Conservation (phyloP, 2,329 filamentous ascomycete genomes). For the Graphilbum ipis-grandicollis region DNA sequence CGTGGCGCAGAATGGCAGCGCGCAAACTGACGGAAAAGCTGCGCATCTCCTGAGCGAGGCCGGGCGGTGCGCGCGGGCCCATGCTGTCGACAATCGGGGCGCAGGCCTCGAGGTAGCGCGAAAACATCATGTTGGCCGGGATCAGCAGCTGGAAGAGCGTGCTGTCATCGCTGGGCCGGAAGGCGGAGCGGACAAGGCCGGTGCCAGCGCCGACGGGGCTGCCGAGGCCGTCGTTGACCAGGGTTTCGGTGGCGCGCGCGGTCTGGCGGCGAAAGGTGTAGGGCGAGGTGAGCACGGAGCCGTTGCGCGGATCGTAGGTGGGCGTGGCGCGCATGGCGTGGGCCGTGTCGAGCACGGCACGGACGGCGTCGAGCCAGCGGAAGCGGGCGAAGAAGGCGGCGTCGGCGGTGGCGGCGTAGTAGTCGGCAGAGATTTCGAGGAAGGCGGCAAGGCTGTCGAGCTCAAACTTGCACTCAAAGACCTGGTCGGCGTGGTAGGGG, state of each 20-base stretch:
- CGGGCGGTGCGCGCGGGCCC: constrained; percentile 17
- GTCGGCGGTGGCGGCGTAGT: constrained; percentile 57
- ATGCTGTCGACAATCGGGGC: constrained; percentile 26
- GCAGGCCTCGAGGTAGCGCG: constrained; percentile 38
- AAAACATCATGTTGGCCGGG: constrained; percentile 77
- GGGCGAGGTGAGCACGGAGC: constrained; percentile 35
- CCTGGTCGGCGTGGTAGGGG: constrained; percentile 46
- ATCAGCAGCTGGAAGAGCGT: constrained; percentile 76
- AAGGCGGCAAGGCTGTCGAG: constrained; percentile 83
- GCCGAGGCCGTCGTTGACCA: constrained; percentile 58
- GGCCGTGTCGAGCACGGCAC: constrained; percentile 51
- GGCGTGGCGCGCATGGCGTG: constrained; percentile 52
- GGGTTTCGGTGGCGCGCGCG: constrained; percentile 60
- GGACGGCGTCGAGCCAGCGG: constrained; percentile 56
- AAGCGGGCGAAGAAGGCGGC: constrained; percentile 54
- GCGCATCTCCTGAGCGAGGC: constrained; percentile 36
- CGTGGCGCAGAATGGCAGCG: constrained; percentile 10
- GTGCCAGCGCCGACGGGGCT: constrained; percentile 67
- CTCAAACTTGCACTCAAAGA: constrained; percentile 95
- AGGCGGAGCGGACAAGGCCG: constrained; percentile 71
- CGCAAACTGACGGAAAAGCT: constrained; percentile 33
- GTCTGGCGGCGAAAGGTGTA: constrained; percentile 69
- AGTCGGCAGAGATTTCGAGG: constrained; percentile 64
- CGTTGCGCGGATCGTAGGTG: constrained; percentile 50
- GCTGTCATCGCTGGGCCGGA: constrained; percentile 79